Evolutionary conservation across 2,329 filamentous ascomycete species (phyloP).

Genomic region (Stemphylium beticola): DNA sequence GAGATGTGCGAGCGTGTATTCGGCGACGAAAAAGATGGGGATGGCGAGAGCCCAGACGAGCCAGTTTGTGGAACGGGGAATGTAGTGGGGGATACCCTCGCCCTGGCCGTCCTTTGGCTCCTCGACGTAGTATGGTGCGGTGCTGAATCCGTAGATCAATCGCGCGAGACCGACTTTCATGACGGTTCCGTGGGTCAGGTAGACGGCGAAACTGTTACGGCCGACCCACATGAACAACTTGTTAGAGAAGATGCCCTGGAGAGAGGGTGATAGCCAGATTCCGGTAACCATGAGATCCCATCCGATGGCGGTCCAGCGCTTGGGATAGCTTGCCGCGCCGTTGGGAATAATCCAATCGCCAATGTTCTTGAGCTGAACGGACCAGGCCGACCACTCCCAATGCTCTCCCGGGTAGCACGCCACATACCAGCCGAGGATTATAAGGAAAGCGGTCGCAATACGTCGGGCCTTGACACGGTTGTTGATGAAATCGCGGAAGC

Average conservation of each 20-base stretch:
- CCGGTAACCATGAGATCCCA: slow-evolving; percentile 58
- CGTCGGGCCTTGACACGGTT: slow-evolving; percentile 47
- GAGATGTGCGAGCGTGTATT: slow-evolving; percentile 56
- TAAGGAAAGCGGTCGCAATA: slow-evolving; percentile 47
- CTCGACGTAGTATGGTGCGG: slow-evolving; percentile 51
- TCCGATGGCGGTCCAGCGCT: slow-evolving; percentile 55
- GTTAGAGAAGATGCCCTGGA: slow-evolving; percentile 59
- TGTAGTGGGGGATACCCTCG: slow-evolving; percentile 50
- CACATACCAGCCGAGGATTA: slow-evolving; percentile 55
- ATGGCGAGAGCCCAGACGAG: slow-evolving; percentile 52
- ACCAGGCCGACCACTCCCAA: slow-evolving; percentile 59
- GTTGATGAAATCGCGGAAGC: slow-evolving; percentile 55
- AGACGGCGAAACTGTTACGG: slow-evolving; percentile 63
- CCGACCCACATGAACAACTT: slow-evolving; percentile 61
- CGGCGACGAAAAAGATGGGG: slow-evolving; percentile 54
- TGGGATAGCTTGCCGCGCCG: slow-evolving; percentile 52
- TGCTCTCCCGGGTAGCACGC: slow-evolving; percentile 59
- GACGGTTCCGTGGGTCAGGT: slow-evolving; percentile 61
- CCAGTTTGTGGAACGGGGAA: slow-evolving; percentile 50
- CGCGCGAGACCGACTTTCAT: slow-evolving; percentile 59
- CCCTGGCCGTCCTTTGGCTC: slow-evolving; percentile 49
- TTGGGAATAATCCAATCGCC: slow-evolving; percentile 56
- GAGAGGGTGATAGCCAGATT: slow-evolving; percentile 57
- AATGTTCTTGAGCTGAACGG: slow-evolving; percentile 50
- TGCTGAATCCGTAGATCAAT: slow-evolving; percentile 60